Evolutionary conservation across 495 filamentous ascomycete species (phyloP), one percentile per base, ranked within the genome.

Genomic region (Aspergillus wentii): DNA sequence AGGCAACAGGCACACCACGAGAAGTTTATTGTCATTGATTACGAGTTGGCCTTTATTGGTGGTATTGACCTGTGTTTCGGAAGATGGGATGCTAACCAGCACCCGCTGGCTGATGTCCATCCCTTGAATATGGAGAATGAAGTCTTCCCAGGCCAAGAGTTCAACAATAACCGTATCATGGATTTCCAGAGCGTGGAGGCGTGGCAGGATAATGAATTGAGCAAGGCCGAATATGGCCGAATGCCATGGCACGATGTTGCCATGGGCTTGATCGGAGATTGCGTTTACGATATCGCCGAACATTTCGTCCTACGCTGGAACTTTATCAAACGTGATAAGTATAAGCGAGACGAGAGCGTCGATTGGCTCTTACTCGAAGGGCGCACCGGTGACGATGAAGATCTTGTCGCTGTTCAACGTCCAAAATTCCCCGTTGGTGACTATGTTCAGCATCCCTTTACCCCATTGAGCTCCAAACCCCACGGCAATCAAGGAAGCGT

Each of bases 201-300:
- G 51, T 97, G 91, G 91, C 86, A 89, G 57, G 76, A 79, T 31
- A 97, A 97, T 51, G 85, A 94, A 53, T 65, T 97, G n/a, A 85
- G 76, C 59, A 96, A 96, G 66, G 79, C 83, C 1, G 88, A 95
- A 22, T 94, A 85, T 45, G 90, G 89, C 17, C 80, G 91, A 19
- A 95, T 97, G 91, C 91, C 91, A 1, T 97, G 91, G 91, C 91
- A 97, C 52, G 91, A 97, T 56, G 88, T 97, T 3, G 74, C 85
- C 4, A 89, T 96, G 85, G 88, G 86, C 2, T 38, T 96, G 16
- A 75, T 94, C 31, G 91, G 91, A 5, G 86, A 89, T 27, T 87
- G 82, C 49, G 86, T 95, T 20, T 90, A 89, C 54, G 89, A 95
- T 56, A 91, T 98, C 47, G 91, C 91, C 3, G 88, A 96, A 61